Evolutionary conservation across 2,329 filamentous ascomycete species (phyloP).

Genomic region (Ascochyta pisi): DNA sequence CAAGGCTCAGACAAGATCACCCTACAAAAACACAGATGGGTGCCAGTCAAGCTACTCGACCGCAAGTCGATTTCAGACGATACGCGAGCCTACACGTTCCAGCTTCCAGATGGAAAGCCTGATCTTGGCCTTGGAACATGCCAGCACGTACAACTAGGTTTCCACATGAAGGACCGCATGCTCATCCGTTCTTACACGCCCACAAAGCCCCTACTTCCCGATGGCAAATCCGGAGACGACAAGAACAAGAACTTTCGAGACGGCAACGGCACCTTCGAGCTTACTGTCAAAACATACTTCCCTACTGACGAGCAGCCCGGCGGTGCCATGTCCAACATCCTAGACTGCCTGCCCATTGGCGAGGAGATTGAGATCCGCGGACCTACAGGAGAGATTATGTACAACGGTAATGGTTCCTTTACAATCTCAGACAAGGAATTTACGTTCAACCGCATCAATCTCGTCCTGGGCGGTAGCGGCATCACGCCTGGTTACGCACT

Average conservation of each 20-base stretch:
- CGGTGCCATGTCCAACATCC: conserved; percentile 62
- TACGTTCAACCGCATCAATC: conserved; percentile 54
- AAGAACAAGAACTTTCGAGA: conserved; percentile 9
- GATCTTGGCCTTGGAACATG: conserved; percentile 58
- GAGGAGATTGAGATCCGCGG: conserved; percentile 61
- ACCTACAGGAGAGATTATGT: conserved; percentile 59
- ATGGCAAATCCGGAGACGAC: not conserved
- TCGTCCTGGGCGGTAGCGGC: conserved; percentile 60
- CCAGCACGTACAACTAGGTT: conserved; percentile 62
- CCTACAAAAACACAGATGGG: conserved; percentile 56
- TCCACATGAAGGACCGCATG: conserved; percentile 60
- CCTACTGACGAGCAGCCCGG: conserved; percentile 57
- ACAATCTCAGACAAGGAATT: conserved; percentile 52
- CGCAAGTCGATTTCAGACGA: conserved; percentile 53
- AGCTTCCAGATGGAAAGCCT: conserved; percentile 50
- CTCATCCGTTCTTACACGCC: conserved; percentile 61
- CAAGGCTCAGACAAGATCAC: conserved; percentile 42
- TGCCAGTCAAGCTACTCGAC: conserved; percentile 52
- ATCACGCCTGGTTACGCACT: conserved; percentile 62
- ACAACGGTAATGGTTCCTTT: conserved; percentile 57
- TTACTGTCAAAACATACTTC: conserved; percentile 59
- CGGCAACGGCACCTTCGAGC: conserved; percentile 28
- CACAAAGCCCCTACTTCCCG: conserved; percentile 48
- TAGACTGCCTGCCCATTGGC: conserved; percentile 58
- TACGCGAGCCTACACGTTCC: conserved; percentile 57